These are phyloP conservation scores for Euphorbia schlechtendalii DNA, from an alignment of 441 rosid species.

Conservation along the genomic window DNA sequence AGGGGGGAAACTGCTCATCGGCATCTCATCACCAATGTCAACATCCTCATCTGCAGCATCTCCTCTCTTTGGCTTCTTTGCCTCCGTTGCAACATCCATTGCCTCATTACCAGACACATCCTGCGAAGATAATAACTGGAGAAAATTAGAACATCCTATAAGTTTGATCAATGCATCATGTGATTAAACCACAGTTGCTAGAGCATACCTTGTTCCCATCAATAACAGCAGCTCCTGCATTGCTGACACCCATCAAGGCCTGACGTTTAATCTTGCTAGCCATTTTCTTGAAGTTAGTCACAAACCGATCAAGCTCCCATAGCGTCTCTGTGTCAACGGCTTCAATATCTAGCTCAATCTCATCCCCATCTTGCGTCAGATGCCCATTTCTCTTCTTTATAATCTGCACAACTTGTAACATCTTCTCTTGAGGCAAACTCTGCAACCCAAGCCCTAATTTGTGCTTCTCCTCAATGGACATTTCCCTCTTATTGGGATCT, in stretches of 20 bases:
- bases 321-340: slow-evolving; percentile 83
- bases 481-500: slow-evolving; percentile 83
- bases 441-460: slow-evolving; percentile 82
- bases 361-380: slow-evolving; percentile 86
- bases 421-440: slow-evolving; percentile 87
- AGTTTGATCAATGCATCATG: background rate
- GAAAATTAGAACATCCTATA: background rate
- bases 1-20: slow-evolving; percentile 70
- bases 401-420: slow-evolving; percentile 81
- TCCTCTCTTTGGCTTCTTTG: slow-evolving; percentile 60
- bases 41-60: slow-evolving; percentile 90
- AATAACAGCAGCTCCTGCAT: slow-evolving; percentile 21
- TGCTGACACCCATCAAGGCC: slow-evolving; percentile 51
- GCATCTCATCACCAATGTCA: slow-evolving; percentile 93
- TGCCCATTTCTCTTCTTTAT: slow-evolving; percentile 74
- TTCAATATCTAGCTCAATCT: slow-evolving; percentile 92
- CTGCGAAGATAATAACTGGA: slow-evolving; percentile 14
- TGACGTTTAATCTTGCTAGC: slow-evolving; percentile 88
- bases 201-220: slow-evolving; percentile 28
- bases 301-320: slow-evolving; percentile 95
- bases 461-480: slow-evolving; percentile 85
- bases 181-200: background rate
- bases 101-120: slow-evolving; percentile 33
- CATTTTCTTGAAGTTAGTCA: slow-evolving; percentile 83
- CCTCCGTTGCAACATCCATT: slow-evolving; percentile 39